Base-by-base conservation (phyloP, 1,284 basidiomycete genomes). In the Microbotryum silenes-acaulis region DNA sequence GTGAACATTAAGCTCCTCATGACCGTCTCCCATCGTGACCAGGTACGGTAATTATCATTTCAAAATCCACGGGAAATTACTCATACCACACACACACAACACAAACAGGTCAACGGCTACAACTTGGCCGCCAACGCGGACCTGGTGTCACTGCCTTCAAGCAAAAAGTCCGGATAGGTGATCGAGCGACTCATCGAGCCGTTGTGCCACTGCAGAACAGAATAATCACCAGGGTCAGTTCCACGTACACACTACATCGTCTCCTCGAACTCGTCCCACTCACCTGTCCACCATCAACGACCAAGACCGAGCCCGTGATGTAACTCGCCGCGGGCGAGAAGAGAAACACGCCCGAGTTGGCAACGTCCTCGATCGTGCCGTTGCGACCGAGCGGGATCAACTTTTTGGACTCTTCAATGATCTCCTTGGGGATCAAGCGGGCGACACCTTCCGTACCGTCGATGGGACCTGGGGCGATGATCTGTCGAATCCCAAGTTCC, bases 251-350 rank as follows among this genome's bases (percentile, higher is more conserved):
- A 6, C 27, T 27, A 6, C 27, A 27, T 27, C 27, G 27, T 27
- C 27, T 27, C 6, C 4, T 27, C 6, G 27, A 27, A 27, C 27
- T 27, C 27, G 27, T 6, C 27, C 1, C 27, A 6, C 27, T 45
- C 47, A 64, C 62, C 33, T 52, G 33, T 18, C 67, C 71, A 3
- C 70, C 71, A 47, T 72, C 71, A 27, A 72, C 71, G 20, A 70
- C 67, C 14, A 70, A 56, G 5, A 51, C 50, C 14, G 66, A 65
- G 4, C 66, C 71, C 2, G 69, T 70, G 29, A 72, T 60, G 49
- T 66, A 93, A 20, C 79, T 80, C 2, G 90, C 91, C 0, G 91
- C 91, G 52, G 85, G 83, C 65, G 89, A 91, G 78, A 97, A 93
- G 49, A 98, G 79, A 78, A 89, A 97, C 3, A 93, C 79, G 0